phyloP scores from a whole-genome alignment of 768 basidiomycete species.

The Serendipita sp. region DNA sequence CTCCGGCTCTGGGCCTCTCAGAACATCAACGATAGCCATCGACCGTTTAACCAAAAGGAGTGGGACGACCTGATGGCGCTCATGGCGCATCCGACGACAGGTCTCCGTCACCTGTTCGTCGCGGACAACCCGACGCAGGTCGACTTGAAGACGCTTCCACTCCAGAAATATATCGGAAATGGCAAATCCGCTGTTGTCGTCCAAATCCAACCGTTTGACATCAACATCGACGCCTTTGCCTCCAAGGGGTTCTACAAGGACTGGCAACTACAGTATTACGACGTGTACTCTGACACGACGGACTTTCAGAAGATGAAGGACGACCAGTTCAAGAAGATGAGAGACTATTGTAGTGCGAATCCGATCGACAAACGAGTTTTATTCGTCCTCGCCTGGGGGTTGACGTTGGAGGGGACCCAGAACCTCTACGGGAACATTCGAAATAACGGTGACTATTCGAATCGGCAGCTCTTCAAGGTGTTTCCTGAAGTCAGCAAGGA shows the following conservation, averaged over 20 bases:
- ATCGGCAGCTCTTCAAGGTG: not conserved
- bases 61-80: not conserved
- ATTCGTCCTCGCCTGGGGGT: not conserved
- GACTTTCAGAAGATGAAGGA: not conserved
- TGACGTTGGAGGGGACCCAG: not conserved
- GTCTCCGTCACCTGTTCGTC: not conserved
- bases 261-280: not conserved
- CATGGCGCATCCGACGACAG: not conserved
- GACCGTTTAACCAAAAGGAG: slow-evolving; percentile 4
- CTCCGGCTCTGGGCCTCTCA: slow-evolving; percentile 1
- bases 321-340: slow-evolving; percentile 6
- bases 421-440: not conserved
- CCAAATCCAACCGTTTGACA: too few species aligned
- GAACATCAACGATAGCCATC: slow-evolving; percentile 8
- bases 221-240: not conserved
- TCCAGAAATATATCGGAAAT: not conserved
- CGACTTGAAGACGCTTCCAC: not conserved
- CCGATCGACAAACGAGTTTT: too few species aligned
- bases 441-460: not conserved
- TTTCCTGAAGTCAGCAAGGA: not conserved
- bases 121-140: not conserved
- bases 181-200: not conserved
- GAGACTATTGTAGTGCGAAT: not conserved
- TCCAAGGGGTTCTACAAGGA: not conserved
- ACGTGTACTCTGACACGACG: not conserved